Conservation (phyloP, 2,329 filamentous ascomycete species). For the Rhinocladiella mackenziei region DNA sequence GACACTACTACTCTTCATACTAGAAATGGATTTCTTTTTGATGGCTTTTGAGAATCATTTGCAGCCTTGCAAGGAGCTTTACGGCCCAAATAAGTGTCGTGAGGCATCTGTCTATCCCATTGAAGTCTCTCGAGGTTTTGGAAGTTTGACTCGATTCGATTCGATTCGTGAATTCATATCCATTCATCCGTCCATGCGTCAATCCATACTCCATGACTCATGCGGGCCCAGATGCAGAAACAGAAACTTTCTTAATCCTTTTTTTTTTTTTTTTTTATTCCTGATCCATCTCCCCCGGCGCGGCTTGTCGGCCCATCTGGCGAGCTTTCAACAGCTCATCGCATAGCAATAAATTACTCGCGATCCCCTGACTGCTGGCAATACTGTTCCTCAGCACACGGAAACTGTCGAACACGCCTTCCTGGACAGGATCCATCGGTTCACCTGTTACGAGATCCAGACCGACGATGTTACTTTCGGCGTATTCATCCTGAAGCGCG, state of each 20-base stretch:
- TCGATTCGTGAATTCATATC: not conserved
- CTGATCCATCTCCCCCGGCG: constrained; percentile 34
- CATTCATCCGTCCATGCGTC: not conserved
- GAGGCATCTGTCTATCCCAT: too few species aligned
- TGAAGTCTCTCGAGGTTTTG: too few species aligned
- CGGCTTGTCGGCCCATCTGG: constrained; percentile 67
- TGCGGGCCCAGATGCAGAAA: too few species aligned
- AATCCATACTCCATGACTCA: constrained; percentile 10
- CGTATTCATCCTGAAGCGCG: constrained; percentile 76
- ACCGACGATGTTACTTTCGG: constrained; percentile 79
- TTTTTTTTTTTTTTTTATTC: constrained; percentile 11
- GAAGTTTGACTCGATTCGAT: not conserved
- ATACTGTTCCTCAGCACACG: constrained; percentile 89
- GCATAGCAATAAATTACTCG: constrained; percentile 88
- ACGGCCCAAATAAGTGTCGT: too few species aligned
- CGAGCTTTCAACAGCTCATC: constrained; percentile 96
- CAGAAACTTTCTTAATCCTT: too few species aligned
- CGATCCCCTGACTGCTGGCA: constrained; percentile 90
- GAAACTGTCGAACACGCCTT: constrained; percentile 94
- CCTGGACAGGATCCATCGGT: constrained; percentile 90
- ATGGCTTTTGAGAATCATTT: too few species aligned
- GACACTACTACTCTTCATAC: too few species aligned
- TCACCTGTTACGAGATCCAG: constrained; percentile 82
- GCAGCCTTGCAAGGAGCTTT: too few species aligned
- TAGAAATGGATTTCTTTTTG: too few species aligned